A percentile compares a stretch with the other conserved stretches of the same genome.
These are phyloP conservation scores for Albifimbria verrucaria DNA, from an alignment of 2,329 filamentous ascomycete species.

Conservation along the genomic window DNA sequence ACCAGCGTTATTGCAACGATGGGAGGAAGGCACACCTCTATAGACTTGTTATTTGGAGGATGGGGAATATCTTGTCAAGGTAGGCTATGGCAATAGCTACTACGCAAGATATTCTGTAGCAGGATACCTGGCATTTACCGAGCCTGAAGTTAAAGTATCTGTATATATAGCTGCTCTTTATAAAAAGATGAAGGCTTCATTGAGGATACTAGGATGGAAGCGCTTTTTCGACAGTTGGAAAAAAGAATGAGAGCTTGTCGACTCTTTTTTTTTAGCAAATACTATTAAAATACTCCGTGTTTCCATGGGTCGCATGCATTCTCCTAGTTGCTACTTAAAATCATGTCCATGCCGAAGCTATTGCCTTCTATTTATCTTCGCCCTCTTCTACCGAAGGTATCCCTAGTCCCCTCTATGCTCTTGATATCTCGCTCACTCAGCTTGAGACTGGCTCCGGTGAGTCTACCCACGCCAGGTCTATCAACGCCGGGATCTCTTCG, in stretches of 20 bases:
- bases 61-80: background rate
- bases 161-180: slow-evolving; percentile 26
- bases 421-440: slow-evolving; percentile 75
- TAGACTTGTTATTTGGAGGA: background rate
- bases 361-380: slow-evolving; percentile 18
- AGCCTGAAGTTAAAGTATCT: slow-evolving; percentile 17
- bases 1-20: background rate
- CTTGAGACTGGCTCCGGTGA: slow-evolving; percentile 74
- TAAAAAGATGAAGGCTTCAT: background rate
- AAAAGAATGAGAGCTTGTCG: background rate
- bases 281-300: background rate
- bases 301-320: too few species aligned
- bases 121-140: slow-evolving; percentile 5
- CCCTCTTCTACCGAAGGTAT: slow-evolving; percentile 37
- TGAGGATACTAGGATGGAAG: slow-evolving; percentile 14
- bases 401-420: slow-evolving; percentile 59
- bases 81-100: background rate
- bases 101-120: slow-evolving; percentile 10
- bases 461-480: slow-evolving; percentile 74
- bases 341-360: too few species aligned
- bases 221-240: slow-evolving; percentile 1
- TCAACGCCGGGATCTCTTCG: slow-evolving; percentile 62
- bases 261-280: background rate
- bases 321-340: too few species aligned
- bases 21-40: background rate